phyloP scores from a whole-genome alignment of 2,329 filamentous ascomycete genomes.

The Ophiocordyceps robertsii region DNA sequence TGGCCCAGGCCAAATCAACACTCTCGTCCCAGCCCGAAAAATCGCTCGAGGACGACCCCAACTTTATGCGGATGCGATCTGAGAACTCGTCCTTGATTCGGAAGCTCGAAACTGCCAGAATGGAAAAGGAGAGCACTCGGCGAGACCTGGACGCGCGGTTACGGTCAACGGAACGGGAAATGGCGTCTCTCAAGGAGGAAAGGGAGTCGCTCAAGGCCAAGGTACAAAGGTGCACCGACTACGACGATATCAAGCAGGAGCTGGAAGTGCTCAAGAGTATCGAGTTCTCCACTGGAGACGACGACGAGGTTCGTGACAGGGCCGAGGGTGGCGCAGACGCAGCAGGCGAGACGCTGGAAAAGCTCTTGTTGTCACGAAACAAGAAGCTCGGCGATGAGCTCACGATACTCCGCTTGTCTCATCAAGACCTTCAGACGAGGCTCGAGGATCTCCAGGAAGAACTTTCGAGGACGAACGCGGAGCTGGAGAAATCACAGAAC shows the following conservation, averaged over 20 bases:
- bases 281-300: constrained; percentile 84
- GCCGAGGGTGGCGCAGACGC: constrained; percentile 22
- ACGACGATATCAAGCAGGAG: constrained; percentile 92
- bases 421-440: constrained; percentile 76
- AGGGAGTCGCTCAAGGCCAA: constrained; percentile 68
- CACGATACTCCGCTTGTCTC: constrained; percentile 82
- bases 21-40: constrained; percentile 45
- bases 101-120: constrained; percentile 69
- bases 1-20: constrained; percentile 72
- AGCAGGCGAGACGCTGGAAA: constrained; percentile 73
- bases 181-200: constrained; percentile 61
- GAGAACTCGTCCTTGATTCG: constrained; percentile 88
- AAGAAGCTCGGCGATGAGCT: constrained; percentile 94
- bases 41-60: constrained; percentile 75
- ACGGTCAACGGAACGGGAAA: constrained; percentile 68
- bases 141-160: constrained; percentile 63
- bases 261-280: constrained; percentile 95
- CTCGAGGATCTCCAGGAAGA: constrained; percentile 74
- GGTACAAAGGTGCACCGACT: constrained; percentile 82
- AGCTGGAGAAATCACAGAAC: constrained; percentile 72
- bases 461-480: constrained; percentile 67
- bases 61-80: constrained; percentile 74
- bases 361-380: constrained; percentile 81
- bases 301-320: constrained; percentile 46
- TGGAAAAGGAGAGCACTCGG: constrained; percentile 73